Conservation (phyloP, 768 basidiomycete genomes). For the Pseudohyphozyma bogoriensis region DNA sequence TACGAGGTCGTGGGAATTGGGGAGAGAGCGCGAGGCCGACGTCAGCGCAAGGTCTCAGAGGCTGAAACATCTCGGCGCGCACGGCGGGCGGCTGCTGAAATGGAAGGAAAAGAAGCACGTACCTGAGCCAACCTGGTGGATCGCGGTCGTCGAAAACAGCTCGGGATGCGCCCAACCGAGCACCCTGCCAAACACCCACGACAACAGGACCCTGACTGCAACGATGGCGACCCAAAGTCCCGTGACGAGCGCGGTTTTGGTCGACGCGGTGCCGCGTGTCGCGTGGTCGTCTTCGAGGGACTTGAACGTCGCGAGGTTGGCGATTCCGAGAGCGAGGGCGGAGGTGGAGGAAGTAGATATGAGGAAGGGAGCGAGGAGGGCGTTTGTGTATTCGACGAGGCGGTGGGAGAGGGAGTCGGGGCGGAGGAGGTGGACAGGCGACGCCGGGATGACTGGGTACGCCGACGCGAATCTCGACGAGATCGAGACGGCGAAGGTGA, state of each 20-base stretch:
- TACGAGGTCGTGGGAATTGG: fast-evolving
- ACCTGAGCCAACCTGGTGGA: slow-evolving; percentile 17
- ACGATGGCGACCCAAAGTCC: slow-evolving; percentile 6
- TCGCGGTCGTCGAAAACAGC: slow-evolving; percentile 9
- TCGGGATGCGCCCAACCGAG: slow-evolving; percentile 18
- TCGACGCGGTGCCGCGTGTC: neutral
- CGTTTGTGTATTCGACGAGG: neutral
- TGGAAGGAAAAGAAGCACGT: no score
- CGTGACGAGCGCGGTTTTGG: neutral
- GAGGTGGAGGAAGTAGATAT: neutral
- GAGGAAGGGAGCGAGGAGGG: slow-evolving; percentile 9
- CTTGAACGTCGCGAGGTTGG: neutral
- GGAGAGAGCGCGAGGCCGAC: no score
- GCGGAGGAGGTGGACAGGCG: slow-evolving; percentile 11
- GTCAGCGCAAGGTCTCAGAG: no score
- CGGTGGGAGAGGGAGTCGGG: neutral
- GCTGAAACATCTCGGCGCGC: no score
- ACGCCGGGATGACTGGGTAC: slow-evolving; percentile 1
- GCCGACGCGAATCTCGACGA: neutral
- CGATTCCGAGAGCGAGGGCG: neutral
- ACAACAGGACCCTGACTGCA: neutral
- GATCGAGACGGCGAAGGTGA: neutral
- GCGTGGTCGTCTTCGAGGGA: neutral
- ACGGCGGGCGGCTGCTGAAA: no score
- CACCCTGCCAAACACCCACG: slow-evolving; percentile 11